A percentile compares a stretch with the other conserved stretches of the same genome.
These are phyloP conservation scores for Bruguiera sexangula DNA, from an alignment of 345 rosid genomes.

Conservation along the genomic window DNA sequence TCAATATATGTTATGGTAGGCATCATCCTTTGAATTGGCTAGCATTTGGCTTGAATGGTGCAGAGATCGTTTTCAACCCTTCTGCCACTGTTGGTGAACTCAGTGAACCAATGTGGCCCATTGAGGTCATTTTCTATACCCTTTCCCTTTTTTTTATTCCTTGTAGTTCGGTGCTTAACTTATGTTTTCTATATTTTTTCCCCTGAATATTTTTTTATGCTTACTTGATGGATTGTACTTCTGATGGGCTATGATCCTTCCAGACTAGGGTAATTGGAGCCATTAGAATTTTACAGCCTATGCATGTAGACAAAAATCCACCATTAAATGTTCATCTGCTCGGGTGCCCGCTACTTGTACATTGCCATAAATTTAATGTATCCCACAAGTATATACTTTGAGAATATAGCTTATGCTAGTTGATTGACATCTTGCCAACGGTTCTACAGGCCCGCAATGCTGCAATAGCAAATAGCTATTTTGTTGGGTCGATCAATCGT, in stretches of 20 bases:
- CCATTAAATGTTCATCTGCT: conserved; percentile 1
- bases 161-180: neutral
- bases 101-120: conserved; percentile 99
- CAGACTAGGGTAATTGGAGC: neutral
- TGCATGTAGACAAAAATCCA: conserved; percentile 3
- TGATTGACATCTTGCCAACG: neutral
- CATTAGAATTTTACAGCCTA: neutral
- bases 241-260: neutral
- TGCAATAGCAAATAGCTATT: conserved; percentile 91
- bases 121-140: conserved; percentile 54
- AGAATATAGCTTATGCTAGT: neutral
- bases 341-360: too few species aligned
- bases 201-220: neutral
- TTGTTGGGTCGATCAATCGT: conserved; percentile 92
- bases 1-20: conserved; percentile 92
- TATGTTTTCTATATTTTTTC: neutral
- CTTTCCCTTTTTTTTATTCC: neutral
- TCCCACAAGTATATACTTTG: too few species aligned
- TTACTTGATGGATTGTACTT: conserved; percentile 4
- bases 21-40: conserved; percentile 96
- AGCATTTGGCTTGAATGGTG: conserved; percentile 96
- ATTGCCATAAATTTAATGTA: too few species aligned
- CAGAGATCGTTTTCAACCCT: conserved; percentile 97
- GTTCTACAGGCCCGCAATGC: conserved; percentile 81
- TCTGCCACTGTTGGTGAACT: conserved; percentile 98